phyloP scores from a whole-genome alignment of 306 rosid genomes.

The Echinosophora koreensis region DNA sequence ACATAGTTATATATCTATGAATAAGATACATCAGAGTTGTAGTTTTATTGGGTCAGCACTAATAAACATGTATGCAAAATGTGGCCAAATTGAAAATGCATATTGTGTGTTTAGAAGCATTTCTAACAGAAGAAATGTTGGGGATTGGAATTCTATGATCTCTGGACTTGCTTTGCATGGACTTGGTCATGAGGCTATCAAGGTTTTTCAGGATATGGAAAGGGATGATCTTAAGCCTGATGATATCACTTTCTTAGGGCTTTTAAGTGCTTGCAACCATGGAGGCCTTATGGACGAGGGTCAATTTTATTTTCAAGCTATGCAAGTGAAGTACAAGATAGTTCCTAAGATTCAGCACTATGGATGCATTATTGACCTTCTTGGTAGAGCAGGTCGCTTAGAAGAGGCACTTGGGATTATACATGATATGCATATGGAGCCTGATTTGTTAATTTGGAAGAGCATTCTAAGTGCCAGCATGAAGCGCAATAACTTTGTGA shows the following conservation, averaged over 20 bases:
- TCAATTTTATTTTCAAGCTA: constrained; percentile 55
- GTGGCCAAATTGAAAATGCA: constrained; percentile 67
- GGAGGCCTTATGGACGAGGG: constrained; percentile 62
- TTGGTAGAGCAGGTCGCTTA: constrained; percentile 56
- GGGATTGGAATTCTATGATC: constrained; percentile 66
- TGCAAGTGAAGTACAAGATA: constrained; percentile 62
- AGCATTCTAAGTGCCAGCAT: constrained; percentile 59
- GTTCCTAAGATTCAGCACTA: constrained; percentile 61
- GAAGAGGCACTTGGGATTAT: constrained; percentile 54
- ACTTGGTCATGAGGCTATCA: constrained; percentile 57
- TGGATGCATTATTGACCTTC: constrained; percentile 64
- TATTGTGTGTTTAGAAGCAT: constrained; percentile 50
- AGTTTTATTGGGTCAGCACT: constrained; percentile 61
- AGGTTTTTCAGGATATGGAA: constrained; percentile 58
- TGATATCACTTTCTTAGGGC: constrained; percentile 60
- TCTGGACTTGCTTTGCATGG: constrained; percentile 62
- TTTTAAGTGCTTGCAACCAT: constrained; percentile 69
- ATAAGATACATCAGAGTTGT: constrained; percentile 41
- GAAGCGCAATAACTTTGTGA: constrained; percentile 49
- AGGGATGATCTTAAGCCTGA: constrained; percentile 52
- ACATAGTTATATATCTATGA: constrained; percentile 49
- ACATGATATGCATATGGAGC: constrained; percentile 54
- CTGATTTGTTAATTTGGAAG: constrained; percentile 67
- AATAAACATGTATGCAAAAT: constrained; percentile 67
- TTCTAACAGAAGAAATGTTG: constrained; percentile 48